Evolutionary conservation across 2,329 filamentous ascomycete genomes (phyloP).

Genomic region (Bipolaris gigantea): DNA sequence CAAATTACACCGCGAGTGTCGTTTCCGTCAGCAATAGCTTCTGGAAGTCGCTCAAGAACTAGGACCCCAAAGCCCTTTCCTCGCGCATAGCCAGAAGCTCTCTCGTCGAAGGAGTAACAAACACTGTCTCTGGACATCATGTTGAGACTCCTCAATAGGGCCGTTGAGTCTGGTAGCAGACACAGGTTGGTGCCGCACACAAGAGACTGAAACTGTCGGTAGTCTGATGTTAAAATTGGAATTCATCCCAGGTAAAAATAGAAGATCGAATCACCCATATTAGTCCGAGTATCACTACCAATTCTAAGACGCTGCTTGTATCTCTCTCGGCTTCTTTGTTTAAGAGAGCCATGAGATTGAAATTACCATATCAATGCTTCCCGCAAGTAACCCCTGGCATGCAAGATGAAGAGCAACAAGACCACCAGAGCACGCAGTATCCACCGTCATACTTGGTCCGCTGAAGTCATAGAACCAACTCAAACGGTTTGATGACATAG

Average conservation of each 20-base stretch:
- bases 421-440: conserved; percentile 35
- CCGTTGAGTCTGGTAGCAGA: conserved; percentile 13
- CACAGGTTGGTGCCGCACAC: conserved; percentile 20
- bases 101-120: conserved; percentile 49
- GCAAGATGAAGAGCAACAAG: conserved; percentile 29
- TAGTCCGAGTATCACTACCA: background rate
- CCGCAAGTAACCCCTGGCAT: conserved; percentile 18
- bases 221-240: no score
- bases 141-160: conserved; percentile 13
- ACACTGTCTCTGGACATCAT: conserved; percentile 37
- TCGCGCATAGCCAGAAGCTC: conserved; percentile 64
- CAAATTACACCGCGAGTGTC: conserved; percentile 35
- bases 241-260: no score
- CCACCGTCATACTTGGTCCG: conserved; percentile 29
- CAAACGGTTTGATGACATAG: conserved; percentile 22
- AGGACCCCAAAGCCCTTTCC: conserved; percentile 58
- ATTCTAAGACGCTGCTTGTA: no score
- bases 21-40: conserved; percentile 25
- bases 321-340: no score
- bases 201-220: conserved; percentile 10
- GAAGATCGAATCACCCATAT: no score
- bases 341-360: background rate
- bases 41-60: conserved; percentile 27
- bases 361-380: conserved; percentile 17
- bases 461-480: conserved; percentile 33